Conservation (phyloP, 2,329 filamentous ascomycete genomes). For the Cryphonectria radicalis region DNA sequence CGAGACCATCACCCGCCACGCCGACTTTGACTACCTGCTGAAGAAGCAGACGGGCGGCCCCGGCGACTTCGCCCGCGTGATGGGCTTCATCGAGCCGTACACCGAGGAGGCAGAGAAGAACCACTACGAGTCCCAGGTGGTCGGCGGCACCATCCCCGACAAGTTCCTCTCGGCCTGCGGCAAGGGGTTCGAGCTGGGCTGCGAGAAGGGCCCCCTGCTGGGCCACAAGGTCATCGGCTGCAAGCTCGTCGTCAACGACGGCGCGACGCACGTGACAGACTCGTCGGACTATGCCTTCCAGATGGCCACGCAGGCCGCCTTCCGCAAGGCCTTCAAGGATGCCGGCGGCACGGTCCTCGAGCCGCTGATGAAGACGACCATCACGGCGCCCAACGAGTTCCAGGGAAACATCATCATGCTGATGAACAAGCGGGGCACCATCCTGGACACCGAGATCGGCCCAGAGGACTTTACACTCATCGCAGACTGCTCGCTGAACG, state of each 20-base stretch:
- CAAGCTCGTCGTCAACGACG: slow-evolving; percentile 92
- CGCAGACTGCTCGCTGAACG: slow-evolving; percentile 90
- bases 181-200: slow-evolving; percentile 87
- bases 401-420: slow-evolving; percentile 94
- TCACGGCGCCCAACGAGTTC: slow-evolving; percentile 95
- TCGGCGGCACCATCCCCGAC: slow-evolving; percentile 89
- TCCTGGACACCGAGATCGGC: slow-evolving; percentile 93
- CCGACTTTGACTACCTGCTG: slow-evolving; percentile 89
- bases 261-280: slow-evolving; percentile 96
- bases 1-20: slow-evolving; percentile 81
- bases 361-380: slow-evolving; percentile 96
- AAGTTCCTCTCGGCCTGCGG: slow-evolving; percentile 94
- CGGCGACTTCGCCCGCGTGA: slow-evolving; percentile 92
- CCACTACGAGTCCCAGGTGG: slow-evolving; percentile 83
- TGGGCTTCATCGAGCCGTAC: slow-evolving; percentile 89
- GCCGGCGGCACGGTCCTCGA: slow-evolving; percentile 86
- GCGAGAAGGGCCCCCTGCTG: slow-evolving; percentile 85
- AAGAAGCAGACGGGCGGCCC: slow-evolving; percentile 96
- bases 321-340: slow-evolving; percentile 87
- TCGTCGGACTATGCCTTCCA: slow-evolving; percentile 97
- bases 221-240: slow-evolving; percentile 92
- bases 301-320: slow-evolving; percentile 91
- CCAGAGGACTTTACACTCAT: slow-evolving; percentile 91
- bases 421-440: slow-evolving; percentile 94
- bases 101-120: slow-evolving; percentile 71